These are phyloP conservation scores for Penicillium sp. DNA, from an alignment of 2,329 filamentous ascomycete species.

Conservation along the genomic window DNA sequence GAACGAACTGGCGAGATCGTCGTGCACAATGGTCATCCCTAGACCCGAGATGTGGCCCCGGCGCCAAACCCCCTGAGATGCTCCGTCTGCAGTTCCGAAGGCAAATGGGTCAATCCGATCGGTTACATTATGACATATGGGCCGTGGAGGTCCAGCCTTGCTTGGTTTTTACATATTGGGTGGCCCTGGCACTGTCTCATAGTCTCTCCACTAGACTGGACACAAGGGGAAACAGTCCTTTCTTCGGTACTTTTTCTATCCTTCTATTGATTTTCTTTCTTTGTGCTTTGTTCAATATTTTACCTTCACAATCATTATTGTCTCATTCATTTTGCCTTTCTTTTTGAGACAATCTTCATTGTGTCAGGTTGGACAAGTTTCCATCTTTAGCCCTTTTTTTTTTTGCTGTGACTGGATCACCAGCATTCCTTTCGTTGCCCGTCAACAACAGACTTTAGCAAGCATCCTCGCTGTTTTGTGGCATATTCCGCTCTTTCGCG, in stretches of 20 bases:
- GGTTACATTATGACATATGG: constrained; percentile 3
- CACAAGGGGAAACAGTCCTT: constrained; percentile 12
- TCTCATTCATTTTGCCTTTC: constrained; percentile 5
- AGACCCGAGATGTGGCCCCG: background rate
- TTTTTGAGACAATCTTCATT: constrained; percentile 19
- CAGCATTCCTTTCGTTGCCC: constrained; percentile 35
- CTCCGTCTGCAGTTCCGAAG: background rate
- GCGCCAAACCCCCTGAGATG: constrained; percentile 7
- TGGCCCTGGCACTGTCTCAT: constrained; percentile 1
- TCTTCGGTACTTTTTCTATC: constrained; percentile 10
- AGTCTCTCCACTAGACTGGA: constrained; percentile 2
- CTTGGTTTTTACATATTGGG: constrained; percentile 17
- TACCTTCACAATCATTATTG: constrained; percentile 1
- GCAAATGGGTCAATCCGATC: background rate
- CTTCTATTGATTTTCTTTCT: constrained; percentile 2
- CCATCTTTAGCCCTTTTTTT: constrained; percentile 15
- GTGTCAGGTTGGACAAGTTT: constrained; percentile 11
- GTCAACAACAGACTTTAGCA: constrained; percentile 16
- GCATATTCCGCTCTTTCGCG: constrained; percentile 12
- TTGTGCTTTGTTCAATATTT: background rate
- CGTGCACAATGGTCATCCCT: background rate
- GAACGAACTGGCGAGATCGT: background rate
- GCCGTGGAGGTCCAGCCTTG: constrained; percentile 12
- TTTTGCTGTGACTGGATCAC: constrained; percentile 27
- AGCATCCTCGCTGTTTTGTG: constrained; percentile 12